Conservation (phyloP, 495 filamentous ascomycete species). For the Entonaema liquescens region DNA sequence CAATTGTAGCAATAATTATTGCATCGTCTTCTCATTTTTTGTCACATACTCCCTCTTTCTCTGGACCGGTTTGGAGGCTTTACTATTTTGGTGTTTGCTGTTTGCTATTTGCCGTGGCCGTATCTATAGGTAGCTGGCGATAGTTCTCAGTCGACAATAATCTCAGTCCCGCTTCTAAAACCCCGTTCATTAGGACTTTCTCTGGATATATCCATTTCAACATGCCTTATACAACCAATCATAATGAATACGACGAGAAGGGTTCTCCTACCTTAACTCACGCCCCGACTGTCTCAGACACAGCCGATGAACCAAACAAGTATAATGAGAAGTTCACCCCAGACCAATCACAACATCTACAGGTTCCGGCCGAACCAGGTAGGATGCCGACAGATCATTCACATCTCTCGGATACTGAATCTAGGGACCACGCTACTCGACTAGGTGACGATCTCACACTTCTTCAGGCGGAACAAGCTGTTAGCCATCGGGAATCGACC, state of each 20-base stretch:
- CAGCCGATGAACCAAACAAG: slow-evolving; percentile 36
- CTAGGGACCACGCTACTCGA: slow-evolving; percentile 71
- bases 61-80: background rate
- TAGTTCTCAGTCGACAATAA: background rate
- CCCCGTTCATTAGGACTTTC: background rate
- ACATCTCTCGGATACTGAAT: slow-evolving; percentile 35
- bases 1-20: background rate
- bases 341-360: slow-evolving; percentile 32
- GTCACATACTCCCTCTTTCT: background rate
- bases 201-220: slow-evolving; percentile 1
- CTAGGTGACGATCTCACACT: slow-evolving; percentile 87
- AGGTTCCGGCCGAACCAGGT: slow-evolving; percentile 28
- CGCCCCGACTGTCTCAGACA: slow-evolving; percentile 41
- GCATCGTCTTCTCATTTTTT: background rate
- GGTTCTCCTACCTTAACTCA: slow-evolving; percentile 37
- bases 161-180: background rate
- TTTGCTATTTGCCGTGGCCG: background rate
- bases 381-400: slow-evolving; percentile 14
- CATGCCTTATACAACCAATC: slow-evolving; percentile 25
- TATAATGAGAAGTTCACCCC: slow-evolving; percentile 32
- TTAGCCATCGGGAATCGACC: slow-evolving; percentile 60
- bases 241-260: slow-evolving; percentile 40
- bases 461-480: slow-evolving; percentile 81
- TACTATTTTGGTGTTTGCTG: background rate
- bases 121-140: background rate